Evolutionary conservation across 139 green algal species (phyloP).

Genomic region (Volvox reticuliferus): DNA sequence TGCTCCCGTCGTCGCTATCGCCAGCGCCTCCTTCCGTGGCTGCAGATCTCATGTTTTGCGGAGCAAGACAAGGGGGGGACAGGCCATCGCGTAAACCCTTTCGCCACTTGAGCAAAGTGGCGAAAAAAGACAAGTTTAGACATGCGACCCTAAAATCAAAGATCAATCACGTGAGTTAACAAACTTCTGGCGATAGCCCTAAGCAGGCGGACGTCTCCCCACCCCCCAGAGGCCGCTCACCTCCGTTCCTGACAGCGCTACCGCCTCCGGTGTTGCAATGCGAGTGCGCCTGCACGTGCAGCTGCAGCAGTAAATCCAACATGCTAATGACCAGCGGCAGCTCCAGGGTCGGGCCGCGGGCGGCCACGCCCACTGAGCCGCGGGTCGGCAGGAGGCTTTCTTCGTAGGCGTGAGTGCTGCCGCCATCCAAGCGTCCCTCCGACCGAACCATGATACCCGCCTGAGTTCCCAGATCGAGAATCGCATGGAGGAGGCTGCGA

Average conservation of each 20-base stretch:
- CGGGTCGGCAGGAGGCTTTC: not conserved
- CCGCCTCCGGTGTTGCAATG: not conserved
- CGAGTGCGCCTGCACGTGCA: conserved; percentile 14
- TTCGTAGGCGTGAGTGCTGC: not conserved
- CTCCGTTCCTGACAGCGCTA: not conserved
- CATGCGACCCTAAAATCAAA: too few species aligned
- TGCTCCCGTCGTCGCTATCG: not conserved
- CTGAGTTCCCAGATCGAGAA: conserved; percentile 10
- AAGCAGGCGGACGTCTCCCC: too few species aligned
- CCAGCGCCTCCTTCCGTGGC: not conserved
- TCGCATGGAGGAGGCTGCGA: conserved; percentile 24
- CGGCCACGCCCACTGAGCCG: not conserved
- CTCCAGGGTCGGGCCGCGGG: not conserved
- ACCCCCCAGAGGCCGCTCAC: too few species aligned
- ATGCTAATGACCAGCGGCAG: conserved; percentile 19
- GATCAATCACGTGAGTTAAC: too few species aligned
- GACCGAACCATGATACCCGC: not conserved
- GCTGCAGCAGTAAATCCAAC: conserved; percentile 35
- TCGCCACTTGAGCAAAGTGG: too few species aligned
- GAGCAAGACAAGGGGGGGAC: too few species aligned
- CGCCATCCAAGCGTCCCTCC: not conserved
- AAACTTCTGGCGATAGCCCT: too few species aligned
- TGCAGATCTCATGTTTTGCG: not conserved
- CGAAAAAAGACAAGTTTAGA: too few species aligned
- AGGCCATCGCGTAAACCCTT: too few species aligned